These are phyloP conservation scores for Dissophora globulifera DNA, from an alignment of 192 early-diverging fungal species.

Conservation along the genomic window DNA sequence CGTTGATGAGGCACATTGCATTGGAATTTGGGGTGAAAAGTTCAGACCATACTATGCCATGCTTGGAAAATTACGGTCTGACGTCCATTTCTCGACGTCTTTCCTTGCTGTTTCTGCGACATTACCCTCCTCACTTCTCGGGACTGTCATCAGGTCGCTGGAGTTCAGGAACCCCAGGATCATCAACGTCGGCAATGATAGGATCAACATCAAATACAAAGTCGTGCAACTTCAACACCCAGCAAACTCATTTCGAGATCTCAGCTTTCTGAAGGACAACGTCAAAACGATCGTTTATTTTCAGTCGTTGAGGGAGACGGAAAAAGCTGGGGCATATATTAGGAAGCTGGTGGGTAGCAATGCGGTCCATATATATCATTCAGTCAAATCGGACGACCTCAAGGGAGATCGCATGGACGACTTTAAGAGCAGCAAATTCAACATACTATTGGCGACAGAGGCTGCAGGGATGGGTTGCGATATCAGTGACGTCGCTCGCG, in stretches of 20 bases:
- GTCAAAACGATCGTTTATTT: slow-evolving; percentile 23
- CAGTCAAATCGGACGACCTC: background rate
- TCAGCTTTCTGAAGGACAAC: background rate
- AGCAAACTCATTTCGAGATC: background rate
- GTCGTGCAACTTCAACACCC: background rate
- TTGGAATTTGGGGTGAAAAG: background rate
- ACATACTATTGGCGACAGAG: slow-evolving; percentile 10
- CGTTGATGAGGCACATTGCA: slow-evolving; percentile 22
- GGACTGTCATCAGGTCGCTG: background rate
- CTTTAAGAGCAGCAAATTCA: slow-evolving; percentile 4
- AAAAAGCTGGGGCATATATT: background rate
- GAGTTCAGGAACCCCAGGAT: background rate
- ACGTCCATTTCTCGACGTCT: background rate
- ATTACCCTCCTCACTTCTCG: background rate
- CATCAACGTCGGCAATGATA: slow-evolving; percentile 13
- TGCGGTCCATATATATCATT: background rate
- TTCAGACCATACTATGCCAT: slow-evolving; percentile 4
- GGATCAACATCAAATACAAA: slow-evolving; percentile 7
- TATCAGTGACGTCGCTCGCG: background rate
- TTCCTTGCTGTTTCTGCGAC: background rate
- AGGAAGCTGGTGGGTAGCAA: background rate
- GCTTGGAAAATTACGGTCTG: slow-evolving; percentile 6
- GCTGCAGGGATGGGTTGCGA: slow-evolving; percentile 25
- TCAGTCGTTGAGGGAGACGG: background rate
- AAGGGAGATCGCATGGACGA: background rate